phyloP scores from a whole-genome alignment of 2,329 filamentous ascomycete genomes.

The Alternaria solani region DNA sequence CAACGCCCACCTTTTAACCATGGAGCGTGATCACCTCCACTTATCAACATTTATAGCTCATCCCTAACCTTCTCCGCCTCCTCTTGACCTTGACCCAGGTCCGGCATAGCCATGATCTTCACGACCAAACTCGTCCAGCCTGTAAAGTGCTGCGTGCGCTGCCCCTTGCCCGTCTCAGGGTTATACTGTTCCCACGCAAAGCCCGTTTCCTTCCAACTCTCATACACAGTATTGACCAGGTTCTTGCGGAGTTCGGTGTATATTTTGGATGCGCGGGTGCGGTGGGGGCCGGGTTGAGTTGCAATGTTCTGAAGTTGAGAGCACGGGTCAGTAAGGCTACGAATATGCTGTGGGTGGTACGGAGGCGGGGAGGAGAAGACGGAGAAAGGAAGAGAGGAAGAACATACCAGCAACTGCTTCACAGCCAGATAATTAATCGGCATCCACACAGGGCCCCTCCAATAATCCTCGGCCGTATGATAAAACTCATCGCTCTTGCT shows the following conservation, averaged over 20 bases:
- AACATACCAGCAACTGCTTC: constrained; percentile 72
- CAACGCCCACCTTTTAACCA: too few relatives aligned
- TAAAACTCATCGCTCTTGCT: constrained; percentile 85
- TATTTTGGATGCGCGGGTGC: constrained; percentile 71
- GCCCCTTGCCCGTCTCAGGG: constrained; percentile 89
- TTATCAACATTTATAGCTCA: too few relatives aligned
- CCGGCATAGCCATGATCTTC: constrained; percentile 95
- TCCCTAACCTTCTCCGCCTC: too few relatives aligned
- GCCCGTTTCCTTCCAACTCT: constrained; percentile 86
- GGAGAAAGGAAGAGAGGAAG: background rate
- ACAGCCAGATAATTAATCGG: constrained; percentile 95
- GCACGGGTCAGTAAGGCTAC: too few relatives aligned
- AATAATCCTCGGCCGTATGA: constrained; percentile 94
- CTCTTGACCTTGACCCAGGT: constrained; percentile 55
- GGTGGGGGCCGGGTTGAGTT: constrained; percentile 70
- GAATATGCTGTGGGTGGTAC: too few relatives aligned
- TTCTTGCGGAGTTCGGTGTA: constrained; percentile 83
- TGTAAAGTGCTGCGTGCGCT: constrained; percentile 96
- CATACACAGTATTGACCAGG: constrained; percentile 86
- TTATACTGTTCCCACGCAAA: constrained; percentile 99
- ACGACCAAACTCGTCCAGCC: constrained; percentile 99
- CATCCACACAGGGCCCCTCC: constrained; percentile 95
- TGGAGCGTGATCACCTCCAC: too few relatives aligned
- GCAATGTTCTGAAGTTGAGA: too few relatives aligned
- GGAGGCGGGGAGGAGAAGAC: too few relatives aligned